These are phyloP conservation scores for Verticillium longisporum DNA, from an alignment of 2,329 filamentous ascomycete species.

Conservation along the genomic window DNA sequence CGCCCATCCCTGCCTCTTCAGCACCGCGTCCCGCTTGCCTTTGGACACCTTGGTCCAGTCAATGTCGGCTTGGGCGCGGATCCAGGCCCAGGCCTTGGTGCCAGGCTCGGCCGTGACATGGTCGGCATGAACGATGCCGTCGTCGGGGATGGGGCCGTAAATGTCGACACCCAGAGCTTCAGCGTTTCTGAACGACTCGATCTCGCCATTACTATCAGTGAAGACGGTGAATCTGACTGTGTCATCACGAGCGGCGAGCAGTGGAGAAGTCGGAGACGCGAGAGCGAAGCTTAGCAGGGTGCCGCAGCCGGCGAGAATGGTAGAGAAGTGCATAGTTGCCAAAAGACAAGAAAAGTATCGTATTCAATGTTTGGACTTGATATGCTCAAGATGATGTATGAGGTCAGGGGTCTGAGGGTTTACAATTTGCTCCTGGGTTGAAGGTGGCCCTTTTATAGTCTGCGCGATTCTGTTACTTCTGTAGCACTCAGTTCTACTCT, in stretches of 20 bases:
- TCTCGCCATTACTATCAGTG: neutral
- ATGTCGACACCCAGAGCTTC: constrained; percentile 11
- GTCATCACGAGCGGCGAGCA: neutral
- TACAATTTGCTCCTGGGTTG: too few relatives aligned
- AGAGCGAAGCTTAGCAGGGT: neutral
- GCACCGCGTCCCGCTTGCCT: constrained; percentile 1
- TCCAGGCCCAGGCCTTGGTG: constrained; percentile 13
- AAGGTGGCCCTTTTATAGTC: too few relatives aligned
- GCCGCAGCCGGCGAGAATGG: neutral
- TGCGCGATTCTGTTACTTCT: too few relatives aligned
- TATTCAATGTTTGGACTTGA: too few relatives aligned
- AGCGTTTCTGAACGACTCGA: constrained; percentile 6
- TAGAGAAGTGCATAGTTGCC: neutral
- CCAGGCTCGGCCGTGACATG: constrained; percentile 13
- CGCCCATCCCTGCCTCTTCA: constrained; percentile 10
- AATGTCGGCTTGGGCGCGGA: constrained; percentile 14
- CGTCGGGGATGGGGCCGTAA: constrained; percentile 11
- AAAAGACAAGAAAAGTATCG: neutral
- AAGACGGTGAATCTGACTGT: neutral
- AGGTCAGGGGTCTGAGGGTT: neutral
- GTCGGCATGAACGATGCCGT: constrained; percentile 10
- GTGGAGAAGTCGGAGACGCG: neutral
- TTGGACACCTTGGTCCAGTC: neutral
- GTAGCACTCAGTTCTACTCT: too few relatives aligned
- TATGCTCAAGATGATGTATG: too few relatives aligned